Evolutionary conservation across 1,284 basidiomycete species (phyloP), one percentile per base, ranked within the genome.

Genomic region (Xanthoconium separans): DNA sequence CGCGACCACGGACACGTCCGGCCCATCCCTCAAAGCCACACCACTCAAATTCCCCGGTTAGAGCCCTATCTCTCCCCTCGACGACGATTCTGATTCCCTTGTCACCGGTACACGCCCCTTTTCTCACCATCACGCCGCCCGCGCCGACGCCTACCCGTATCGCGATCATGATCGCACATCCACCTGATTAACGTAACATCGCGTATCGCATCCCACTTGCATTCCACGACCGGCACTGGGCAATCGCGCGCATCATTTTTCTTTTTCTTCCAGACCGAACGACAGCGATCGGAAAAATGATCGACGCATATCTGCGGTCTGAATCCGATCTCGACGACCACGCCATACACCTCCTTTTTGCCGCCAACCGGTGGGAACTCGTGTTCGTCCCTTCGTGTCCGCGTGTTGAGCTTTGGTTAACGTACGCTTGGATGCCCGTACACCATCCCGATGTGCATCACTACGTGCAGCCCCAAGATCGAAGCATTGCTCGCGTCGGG

Each of bases 321-420:
- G 73, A 89, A 54, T 81, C 87, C 10, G 93, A 98, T 22, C 78
- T 98, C 50, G 93, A 97, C 70, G 94, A 98, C 73, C 89, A 81
- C 60, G 90, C 90, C 3, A 88, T 99, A 52, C 96, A 99, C 68
- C 83, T 98, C 1, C 82, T 99, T 52, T 99, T 99, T 77, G 89
- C 93, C 46, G 96, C 95, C 1, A 99, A 99, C 70, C 84, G 96
- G 22, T 99, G 97, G 96, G 96, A 99, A 70, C 80, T 89, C 60
- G 87, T 87, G 91, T 95, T 61, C 68, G 85, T 81, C n/a, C 13
- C 12, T n/a, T 27, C 7, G 27, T n/a, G 36, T 39, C 22, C 22
- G 22, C 22, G 22, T 22, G 4, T 22, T 22, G 22, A 22, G 22
- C 22, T 22, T 22, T 22, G 22, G 22, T 22, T 22, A 22, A 22